phyloP scores from a whole-genome alignment of 2,329 filamentous ascomycete genomes.

The Trichoderma cornu-damae region DNA sequence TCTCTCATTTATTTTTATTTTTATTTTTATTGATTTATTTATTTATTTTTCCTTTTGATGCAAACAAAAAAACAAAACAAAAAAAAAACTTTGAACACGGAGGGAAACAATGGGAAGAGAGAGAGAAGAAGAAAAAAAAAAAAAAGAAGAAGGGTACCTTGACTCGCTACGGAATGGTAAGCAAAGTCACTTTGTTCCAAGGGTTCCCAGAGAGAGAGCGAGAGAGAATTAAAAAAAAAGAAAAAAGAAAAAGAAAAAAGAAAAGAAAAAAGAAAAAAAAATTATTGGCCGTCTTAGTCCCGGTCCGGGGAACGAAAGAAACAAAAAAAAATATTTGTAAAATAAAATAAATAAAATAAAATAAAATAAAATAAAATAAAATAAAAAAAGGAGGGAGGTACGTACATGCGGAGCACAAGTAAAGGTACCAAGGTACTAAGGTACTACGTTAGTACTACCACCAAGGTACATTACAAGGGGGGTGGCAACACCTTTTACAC shows the following conservation, averaged over 20 bases:
- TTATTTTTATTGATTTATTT: neutral
- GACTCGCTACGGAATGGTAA: neutral
- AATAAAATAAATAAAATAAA: too few species aligned
- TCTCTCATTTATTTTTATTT: neutral
- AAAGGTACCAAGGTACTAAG: neutral
- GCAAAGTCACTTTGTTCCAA: neutral
- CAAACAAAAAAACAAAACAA: slow-evolving; percentile 18
- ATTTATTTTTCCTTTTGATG: neutral
- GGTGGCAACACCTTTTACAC: too few species aligned
- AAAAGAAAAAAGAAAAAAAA: too few species aligned
- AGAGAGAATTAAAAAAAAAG: too few species aligned
- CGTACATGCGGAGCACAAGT: neutral
- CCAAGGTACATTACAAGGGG: too few species aligned
- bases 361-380: too few species aligned
- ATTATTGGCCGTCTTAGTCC: slow-evolving; percentile 4
- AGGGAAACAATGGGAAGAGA: slow-evolving; percentile 17
- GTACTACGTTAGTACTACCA: too few species aligned
- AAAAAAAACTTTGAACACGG: slow-evolving; percentile 18
- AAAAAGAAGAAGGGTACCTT: slow-evolving; percentile 16
- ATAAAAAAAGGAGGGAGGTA: neutral
- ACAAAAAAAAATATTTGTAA: too few species aligned
- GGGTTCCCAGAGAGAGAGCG: neutral
- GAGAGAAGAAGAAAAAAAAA: slow-evolving; percentile 18
- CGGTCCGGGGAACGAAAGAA: slow-evolving; percentile 7
- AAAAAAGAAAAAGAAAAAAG: too few species aligned